Percentiles rank a stretch among this genome's conserved stretches.
These are phyloP conservation scores for Aquilaria yunnanensis DNA, from an alignment of 345 rosid genomes.

Conservation along the genomic window DNA sequence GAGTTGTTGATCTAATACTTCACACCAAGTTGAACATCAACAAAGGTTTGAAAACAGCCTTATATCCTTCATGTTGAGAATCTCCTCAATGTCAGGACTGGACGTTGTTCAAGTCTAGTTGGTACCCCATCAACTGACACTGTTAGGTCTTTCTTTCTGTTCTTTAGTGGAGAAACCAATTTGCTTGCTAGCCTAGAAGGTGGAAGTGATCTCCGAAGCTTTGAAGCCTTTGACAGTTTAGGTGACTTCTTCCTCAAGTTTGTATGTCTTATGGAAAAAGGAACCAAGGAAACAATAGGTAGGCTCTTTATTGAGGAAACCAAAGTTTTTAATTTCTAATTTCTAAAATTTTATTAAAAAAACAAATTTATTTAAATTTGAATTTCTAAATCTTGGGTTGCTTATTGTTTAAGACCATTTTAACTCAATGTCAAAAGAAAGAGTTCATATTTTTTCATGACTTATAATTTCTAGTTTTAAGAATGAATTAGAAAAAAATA, in stretches of 20 bases:
- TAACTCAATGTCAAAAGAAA: too few species aligned
- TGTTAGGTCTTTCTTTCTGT: conserved; percentile 47
- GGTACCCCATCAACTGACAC: conserved; percentile 29
- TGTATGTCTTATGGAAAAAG: conserved; percentile 33
- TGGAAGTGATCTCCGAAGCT: conserved; percentile 70
- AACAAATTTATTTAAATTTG: too few species aligned
- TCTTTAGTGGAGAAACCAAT: conserved; percentile 73
- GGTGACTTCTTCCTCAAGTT: conserved; percentile 40
- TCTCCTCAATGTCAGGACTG: conserved; percentile 30
- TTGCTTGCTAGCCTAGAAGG: conserved; percentile 71
- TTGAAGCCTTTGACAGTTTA: conserved; percentile 50
- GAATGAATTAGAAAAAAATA: too few species aligned
- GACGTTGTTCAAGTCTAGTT: conserved; percentile 68
- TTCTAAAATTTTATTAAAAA: too few species aligned
- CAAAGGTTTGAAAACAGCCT: neutral
- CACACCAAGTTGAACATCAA: neutral
- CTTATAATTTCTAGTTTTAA: too few species aligned
- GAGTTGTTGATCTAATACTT: too few species aligned
- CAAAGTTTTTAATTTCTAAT: too few species aligned
- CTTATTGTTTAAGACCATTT: too few species aligned
- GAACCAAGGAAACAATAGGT: conserved; percentile 25
- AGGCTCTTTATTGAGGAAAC: conserved; percentile 42
- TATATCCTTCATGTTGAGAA: conserved; percentile 50
- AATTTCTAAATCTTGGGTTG: too few species aligned
- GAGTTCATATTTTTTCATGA: too few species aligned